Conservation (phyloP, 2,329 filamentous ascomycete genomes). For the Fusarium sp. region DNA sequence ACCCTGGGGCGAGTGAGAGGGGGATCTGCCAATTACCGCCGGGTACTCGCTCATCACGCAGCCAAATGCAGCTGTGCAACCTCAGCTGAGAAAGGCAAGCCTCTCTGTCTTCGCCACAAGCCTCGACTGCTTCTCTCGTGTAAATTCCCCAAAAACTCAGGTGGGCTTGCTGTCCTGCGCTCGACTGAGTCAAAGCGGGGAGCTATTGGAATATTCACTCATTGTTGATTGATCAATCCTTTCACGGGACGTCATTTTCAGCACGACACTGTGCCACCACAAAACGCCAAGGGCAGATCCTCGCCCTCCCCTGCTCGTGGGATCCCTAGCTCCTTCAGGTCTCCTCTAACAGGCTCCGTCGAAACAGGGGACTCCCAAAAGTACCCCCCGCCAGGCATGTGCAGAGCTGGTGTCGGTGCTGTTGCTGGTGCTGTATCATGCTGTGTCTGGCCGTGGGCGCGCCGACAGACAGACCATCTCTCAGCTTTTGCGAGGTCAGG, state of each 20-base stretch:
- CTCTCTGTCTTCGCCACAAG: constrained; percentile 5
- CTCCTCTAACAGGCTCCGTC: constrained; percentile 10
- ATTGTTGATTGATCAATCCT: background rate
- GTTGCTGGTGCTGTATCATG: background rate
- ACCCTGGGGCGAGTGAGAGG: constrained; percentile 9
- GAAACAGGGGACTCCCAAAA: constrained; percentile 8
- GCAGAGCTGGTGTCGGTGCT: background rate
- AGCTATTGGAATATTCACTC: background rate
- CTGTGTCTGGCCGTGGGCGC: constrained; percentile 4
- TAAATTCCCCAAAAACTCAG: background rate
- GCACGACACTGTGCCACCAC: constrained; percentile 4
- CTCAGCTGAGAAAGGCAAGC: constrained; percentile 14
- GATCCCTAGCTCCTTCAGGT: constrained; percentile 16
- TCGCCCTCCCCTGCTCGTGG: constrained; percentile 22
- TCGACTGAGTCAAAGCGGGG: background rate
- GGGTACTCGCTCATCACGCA: constrained; percentile 3
- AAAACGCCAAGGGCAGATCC: constrained; percentile 30
- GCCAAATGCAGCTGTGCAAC: background rate
- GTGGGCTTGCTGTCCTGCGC: background rate
- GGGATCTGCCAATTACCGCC: constrained; percentile 8
- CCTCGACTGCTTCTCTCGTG: background rate
- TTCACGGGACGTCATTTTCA: background rate
- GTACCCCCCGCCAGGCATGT: constrained; percentile 13
- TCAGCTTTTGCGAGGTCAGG: constrained; percentile 22
- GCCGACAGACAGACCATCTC: constrained; percentile 28